Conservation (phyloP, 2,329 filamentous ascomycete genomes). For the Aspergillus sclerotialis region DNA sequence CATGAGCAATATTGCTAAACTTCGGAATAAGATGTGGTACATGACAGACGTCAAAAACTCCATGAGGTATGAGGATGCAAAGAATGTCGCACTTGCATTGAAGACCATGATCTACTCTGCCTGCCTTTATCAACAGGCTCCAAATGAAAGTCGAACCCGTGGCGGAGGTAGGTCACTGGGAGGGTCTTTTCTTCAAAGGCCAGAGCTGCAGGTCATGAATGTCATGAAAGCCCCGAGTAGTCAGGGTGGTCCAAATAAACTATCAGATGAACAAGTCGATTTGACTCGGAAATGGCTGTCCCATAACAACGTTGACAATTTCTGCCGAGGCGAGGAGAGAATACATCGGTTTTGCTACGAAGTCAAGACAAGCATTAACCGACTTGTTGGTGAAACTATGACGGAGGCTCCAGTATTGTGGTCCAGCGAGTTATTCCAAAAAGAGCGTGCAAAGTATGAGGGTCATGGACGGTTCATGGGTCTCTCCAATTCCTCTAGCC, state of each 20-base stretch:
- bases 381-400: conserved; percentile 76
- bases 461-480: conserved; percentile 32
- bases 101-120: conserved; percentile 73
- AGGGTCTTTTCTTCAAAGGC: conserved; percentile 63
- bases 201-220: conserved; percentile 79
- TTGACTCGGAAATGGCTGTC: conserved; percentile 77
- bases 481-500: conserved; percentile 36
- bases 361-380: conserved; percentile 76
- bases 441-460: conserved; percentile 50
- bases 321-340: conserved; percentile 88
- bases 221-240: conserved; percentile 74
- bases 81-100: conserved; percentile 76
- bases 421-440: conserved; percentile 81
- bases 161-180: conserved; percentile 43
- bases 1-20: conserved; percentile 64
- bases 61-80: conserved; percentile 76
- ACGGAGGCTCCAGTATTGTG: conserved; percentile 81
- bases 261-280: conserved; percentile 91
- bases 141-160: conserved; percentile 30
- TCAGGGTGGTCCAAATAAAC: conserved; percentile 86
- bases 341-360: conserved; percentile 93
- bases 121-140: conserved; percentile 17
- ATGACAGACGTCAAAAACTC: conserved; percentile 90
- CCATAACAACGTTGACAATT: conserved; percentile 77
- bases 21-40: conserved; percentile 98